Evolutionary conservation across 2,329 filamentous ascomycete genomes (phyloP).

Genomic region (Cytospora piceicola): DNA sequence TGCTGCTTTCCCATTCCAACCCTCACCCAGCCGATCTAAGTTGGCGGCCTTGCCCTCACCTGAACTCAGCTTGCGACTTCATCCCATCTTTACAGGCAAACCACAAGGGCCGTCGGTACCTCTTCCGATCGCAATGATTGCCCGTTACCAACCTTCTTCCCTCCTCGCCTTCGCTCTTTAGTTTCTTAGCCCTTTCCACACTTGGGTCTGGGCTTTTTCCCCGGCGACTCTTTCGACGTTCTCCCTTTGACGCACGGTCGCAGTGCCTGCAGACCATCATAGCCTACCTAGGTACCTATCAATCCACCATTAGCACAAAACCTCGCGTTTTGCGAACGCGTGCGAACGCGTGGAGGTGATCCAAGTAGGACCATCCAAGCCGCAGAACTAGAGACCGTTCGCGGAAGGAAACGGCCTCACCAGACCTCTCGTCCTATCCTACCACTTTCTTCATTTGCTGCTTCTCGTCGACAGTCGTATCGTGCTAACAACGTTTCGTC

Average conservation of each 20-base stretch:
- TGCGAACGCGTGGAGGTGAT: neutral
- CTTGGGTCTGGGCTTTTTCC: neutral
- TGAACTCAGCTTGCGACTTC: no score
- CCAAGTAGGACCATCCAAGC: neutral
- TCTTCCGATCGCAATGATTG: no score
- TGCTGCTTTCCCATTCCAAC: neutral
- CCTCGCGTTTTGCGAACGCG: neutral
- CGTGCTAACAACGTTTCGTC: neutral
- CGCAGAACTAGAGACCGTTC: neutral
- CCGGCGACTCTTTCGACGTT: no score
- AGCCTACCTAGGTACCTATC: neutral
- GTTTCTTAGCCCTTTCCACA: neutral
- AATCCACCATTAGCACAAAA: neutral
- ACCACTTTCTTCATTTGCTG: neutral
- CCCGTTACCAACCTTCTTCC: no score
- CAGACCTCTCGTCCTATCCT: neutral
- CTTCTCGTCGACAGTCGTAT: neutral
- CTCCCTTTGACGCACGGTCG: neutral
- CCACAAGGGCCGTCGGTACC: no score
- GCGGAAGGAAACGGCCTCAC: neutral
- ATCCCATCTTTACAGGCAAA: no score
- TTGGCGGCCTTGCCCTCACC: no score
- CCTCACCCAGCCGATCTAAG: neutral
- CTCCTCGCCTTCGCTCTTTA: neutral
- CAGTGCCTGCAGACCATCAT: neutral